Evolutionary conservation across 805 yeast species (phyloP).

Genomic region (Isabelozyma gotoi): DNA sequence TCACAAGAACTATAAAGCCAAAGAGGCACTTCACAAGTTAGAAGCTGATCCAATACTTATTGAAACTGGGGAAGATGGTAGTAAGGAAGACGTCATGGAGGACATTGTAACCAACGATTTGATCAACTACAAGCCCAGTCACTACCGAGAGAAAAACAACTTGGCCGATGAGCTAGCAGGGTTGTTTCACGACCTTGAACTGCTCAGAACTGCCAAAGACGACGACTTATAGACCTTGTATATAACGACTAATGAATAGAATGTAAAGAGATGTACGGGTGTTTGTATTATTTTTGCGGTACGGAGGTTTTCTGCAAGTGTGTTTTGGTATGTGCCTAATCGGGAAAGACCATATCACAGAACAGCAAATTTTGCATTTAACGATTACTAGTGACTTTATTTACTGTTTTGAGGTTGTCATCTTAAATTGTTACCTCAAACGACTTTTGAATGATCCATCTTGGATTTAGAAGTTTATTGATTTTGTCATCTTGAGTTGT

Average conservation of each 20-base stretch:
- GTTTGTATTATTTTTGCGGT: neutral
- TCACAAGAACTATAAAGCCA: constrained; percentile 19
- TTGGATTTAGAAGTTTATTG: neutral
- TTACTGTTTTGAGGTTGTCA: too few species aligned
- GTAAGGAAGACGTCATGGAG: constrained; percentile 2
- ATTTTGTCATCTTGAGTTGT: neutral
- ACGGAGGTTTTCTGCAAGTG: neutral
- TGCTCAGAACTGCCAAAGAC: neutral
- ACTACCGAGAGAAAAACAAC: neutral
- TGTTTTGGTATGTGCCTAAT: neutral
- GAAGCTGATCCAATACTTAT: constrained; percentile 15
- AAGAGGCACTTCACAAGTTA: constrained; percentile 15
- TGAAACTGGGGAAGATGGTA: constrained; percentile 6
- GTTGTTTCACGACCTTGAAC: neutral
- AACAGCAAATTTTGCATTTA: neutral
- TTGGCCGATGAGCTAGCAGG: neutral
- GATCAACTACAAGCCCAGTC: neutral
- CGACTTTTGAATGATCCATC: neutral
- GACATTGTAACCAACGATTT: constrained; percentile 6
- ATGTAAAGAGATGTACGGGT: neutral
- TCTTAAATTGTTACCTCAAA: neutral
- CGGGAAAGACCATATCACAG: neutral
- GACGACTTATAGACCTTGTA: neutral
- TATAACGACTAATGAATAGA: neutral
- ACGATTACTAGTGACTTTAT: too few species aligned